These are phyloP conservation scores for Kingdonia uniflora DNA, from an alignment of 164 flowering plant genomes.

Conservation along the genomic window DNA sequence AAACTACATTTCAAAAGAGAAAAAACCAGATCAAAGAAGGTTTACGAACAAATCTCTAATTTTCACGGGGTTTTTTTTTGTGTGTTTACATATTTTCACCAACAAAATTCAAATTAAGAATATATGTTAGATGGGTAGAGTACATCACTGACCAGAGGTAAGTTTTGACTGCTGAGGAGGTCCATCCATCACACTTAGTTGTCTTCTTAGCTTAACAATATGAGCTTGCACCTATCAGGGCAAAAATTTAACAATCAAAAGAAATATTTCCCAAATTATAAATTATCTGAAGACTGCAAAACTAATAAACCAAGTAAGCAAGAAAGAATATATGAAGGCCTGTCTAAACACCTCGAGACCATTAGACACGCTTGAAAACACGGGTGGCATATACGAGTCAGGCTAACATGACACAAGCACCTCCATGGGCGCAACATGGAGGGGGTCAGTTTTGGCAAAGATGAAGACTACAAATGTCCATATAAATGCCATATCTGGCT, in stretches of 20 bases:
- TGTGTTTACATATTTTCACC: conserved; percentile 2
- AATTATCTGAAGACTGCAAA: background rate
- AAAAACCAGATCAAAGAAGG: no score
- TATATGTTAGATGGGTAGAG: conserved; percentile 2
- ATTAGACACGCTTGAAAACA: no score
- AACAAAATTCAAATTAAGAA: background rate
- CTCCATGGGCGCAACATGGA: no score
- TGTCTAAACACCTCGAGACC: no score
- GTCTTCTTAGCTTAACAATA: conserved; percentile 55
- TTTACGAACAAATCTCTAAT: no score
- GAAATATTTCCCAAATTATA: background rate
- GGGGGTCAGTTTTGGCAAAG: no score
- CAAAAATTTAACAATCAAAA: background rate
- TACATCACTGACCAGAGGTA: conserved; percentile 28
- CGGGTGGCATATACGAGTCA: no score
- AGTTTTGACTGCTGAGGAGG: conserved; percentile 35
- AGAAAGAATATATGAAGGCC: background rate
- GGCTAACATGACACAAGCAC: no score
- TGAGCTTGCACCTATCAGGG: conserved; percentile 65
- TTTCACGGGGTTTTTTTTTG: background rate
- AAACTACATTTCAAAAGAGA: background rate
- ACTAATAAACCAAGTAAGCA: background rate
- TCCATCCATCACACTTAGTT: conserved; percentile 53
- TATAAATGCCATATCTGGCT: no score
- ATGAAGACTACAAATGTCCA: no score